Base-by-base conservation (phyloP, 768 basidiomycete genomes). In the Lentinula boryana region DNA sequence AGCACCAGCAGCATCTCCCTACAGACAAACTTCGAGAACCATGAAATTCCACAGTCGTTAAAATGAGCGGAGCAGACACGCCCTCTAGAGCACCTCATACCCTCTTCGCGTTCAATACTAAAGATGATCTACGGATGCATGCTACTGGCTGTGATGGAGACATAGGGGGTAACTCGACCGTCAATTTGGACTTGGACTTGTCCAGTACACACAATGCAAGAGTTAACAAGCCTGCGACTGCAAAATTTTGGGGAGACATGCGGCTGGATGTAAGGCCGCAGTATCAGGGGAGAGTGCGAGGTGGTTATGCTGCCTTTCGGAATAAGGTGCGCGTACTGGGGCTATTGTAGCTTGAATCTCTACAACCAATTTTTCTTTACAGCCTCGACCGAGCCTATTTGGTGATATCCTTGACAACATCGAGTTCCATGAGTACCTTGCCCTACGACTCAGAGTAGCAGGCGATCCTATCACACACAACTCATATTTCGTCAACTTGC, bases 401-500 rank as follows among this genome's bases (percentile, higher is more conserved):
- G 95, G 96, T 16, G 85, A 93, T 61, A 72, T 92, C 53, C 82
- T 80, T 4, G 93, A 96, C 68, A 95, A 98, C 75, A 84, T 91
- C 33, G 88, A 90, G 36, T 76, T 81, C 41, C 91, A 95, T 69
- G 79, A 84, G 16, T 98, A 89, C 72, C 78, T 98, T 31, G 86
- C 87, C 2, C 75, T 98, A 55, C 87, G 91, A 4, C 74, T 97
- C 10, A 86, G 91, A 15, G 83, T 88, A 62, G 82, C 82, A 27
- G 95, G 94, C 2, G 85, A 92, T 64, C 84, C 86, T 21, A 79
- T 83, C 43, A 89, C 89, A 44, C 84, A 86, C 63, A 85, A 84
- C 65, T 87, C 91, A n/a, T 98, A 94, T 78, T 95, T 89, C 65
- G 89, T 93, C 52, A 98, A 98, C 73, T 76, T 98, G 50, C 95